Conservation (phyloP, 176 grass and related monocot genomes). For the Ampelocalamus luodianensis region DNA sequence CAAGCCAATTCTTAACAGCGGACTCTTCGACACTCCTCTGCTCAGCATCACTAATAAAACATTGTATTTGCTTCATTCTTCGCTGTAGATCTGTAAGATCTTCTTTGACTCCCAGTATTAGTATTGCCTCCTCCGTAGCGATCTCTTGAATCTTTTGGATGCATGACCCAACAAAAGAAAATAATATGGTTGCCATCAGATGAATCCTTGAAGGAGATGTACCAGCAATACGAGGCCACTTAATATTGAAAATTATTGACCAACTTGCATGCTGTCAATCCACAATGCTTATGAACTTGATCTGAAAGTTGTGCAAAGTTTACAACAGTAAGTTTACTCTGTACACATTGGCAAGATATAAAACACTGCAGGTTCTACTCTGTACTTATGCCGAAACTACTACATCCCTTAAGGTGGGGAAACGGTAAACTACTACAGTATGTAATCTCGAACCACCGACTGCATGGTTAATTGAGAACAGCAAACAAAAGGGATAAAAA, state of each 20-base stretch:
- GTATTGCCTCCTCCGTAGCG: not conserved
- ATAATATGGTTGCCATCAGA: not conserved
- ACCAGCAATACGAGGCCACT: too few species aligned
- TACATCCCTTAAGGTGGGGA: too few species aligned
- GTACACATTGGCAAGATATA: not conserved
- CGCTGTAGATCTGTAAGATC: not conserved
- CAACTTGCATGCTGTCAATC: not conserved
- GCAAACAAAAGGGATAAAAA: too few species aligned
- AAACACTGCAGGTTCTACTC: not conserved
- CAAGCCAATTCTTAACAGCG: not conserved
- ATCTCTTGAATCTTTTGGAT: not conserved
- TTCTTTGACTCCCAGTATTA: not conserved
- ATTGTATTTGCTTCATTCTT: not conserved
- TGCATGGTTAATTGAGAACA: too few species aligned
- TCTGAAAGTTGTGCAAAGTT: not conserved
- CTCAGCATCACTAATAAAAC: not conserved
- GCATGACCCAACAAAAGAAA: not conserved
- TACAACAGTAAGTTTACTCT: not conserved
- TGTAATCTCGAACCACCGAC: too few species aligned
- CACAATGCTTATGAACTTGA: not conserved
- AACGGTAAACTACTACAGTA: too few species aligned
- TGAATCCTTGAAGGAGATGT: not conserved
- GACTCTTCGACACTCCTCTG: not conserved
- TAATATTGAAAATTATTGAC: not conserved
- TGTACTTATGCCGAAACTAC: too few species aligned